Base-by-base conservation (phyloP, 768 basidiomycete genomes). In the Hirschioporus abietinus region DNA sequence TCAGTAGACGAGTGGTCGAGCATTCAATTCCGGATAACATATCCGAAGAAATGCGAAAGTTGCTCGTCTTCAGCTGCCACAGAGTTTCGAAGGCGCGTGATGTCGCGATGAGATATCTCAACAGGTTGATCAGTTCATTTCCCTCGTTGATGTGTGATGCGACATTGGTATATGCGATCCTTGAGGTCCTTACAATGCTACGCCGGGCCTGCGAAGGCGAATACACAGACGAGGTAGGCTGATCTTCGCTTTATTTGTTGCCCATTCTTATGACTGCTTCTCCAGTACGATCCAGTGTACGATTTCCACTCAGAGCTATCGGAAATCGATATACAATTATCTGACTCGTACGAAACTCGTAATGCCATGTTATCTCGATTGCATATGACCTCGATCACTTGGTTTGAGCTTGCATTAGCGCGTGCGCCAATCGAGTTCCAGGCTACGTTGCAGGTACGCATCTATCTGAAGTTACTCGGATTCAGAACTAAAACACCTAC, bases 91-190 rank as follows among this genome's bases (percentile, higher is more conserved):
- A 91, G 74, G 91, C 90, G 63, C 84, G 96, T 35, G 90, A 91
- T 35, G 82, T 95, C 34, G 92, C 96, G 0, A 83, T 88, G 58
- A 89, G 86, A 76, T 97, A 92, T 73, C 83, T 98, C 27, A 87
- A 94, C 76, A 85, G 88, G 52, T 80, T 99, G 57, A 89, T 99
- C 69, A 90, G 88, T 8, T 93, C 91, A 1, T 98, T 98, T 77
- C 95, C 97, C 1, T 95, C 95, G 17, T 80, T 99, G 63, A 91
- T 97, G 86, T 99, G 96, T 76, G 91, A 96, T 72, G 86, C 89
- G 3, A 83, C 88, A 10, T 83, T 99, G 15, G 91, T 99, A 7
- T 95, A 90, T 70, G 87, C 92, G 52, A 90, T 98, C 62, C 81
- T 99, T 52, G 96, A 99, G 72, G 89, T 93, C 60, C 82, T 99